phyloP scores from a whole-genome alignment of 1,139 yeast genomes.

The Dujonia santamariae region DNA sequence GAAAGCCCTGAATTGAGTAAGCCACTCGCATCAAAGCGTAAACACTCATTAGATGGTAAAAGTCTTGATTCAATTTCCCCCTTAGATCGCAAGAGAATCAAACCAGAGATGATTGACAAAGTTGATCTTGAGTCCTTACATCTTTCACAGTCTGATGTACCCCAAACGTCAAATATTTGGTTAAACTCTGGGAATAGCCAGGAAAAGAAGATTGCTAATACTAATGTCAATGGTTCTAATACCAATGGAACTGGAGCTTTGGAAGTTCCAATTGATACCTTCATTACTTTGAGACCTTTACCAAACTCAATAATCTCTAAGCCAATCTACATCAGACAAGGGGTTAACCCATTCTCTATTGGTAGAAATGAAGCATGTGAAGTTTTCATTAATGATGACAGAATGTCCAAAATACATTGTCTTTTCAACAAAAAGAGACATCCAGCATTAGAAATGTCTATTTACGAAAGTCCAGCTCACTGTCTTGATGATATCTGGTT shows the following conservation, averaged over 20 bases:
- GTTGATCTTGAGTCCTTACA: constrained; percentile 2
- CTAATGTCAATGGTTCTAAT: not conserved
- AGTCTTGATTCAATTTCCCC: not conserved
- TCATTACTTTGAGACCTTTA: constrained; percentile 31
- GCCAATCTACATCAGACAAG: constrained; percentile 59
- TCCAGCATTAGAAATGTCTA: constrained; percentile 47
- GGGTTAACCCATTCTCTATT: constrained; percentile 57
- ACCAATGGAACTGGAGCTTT: not conserved
- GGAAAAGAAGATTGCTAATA: constrained; percentile 11
- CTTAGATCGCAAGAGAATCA: constrained; percentile 6
- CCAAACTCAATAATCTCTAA: constrained; percentile 24
- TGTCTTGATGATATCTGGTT: constrained; percentile 79
- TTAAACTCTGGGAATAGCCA: constrained; percentile 5
- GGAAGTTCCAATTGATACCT: constrained; percentile 23
- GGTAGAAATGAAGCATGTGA: constrained; percentile 66
- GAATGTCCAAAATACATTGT: constrained; percentile 86
- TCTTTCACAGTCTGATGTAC: constrained; percentile 1
- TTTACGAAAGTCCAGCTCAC: constrained; percentile 64
- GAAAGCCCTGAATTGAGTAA: constrained; percentile 7
- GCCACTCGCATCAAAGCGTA: constrained; percentile 4
- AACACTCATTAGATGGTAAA: constrained; percentile 4
- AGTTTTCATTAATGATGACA: constrained; percentile 58
- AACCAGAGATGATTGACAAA: constrained; percentile 4
- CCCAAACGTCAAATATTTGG: constrained; percentile 6
- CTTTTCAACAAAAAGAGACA: constrained; percentile 59